These are phyloP conservation scores for Colletotrichum siamense DNA, from an alignment of 2,329 filamentous ascomycete species.

Conservation along the genomic window DNA sequence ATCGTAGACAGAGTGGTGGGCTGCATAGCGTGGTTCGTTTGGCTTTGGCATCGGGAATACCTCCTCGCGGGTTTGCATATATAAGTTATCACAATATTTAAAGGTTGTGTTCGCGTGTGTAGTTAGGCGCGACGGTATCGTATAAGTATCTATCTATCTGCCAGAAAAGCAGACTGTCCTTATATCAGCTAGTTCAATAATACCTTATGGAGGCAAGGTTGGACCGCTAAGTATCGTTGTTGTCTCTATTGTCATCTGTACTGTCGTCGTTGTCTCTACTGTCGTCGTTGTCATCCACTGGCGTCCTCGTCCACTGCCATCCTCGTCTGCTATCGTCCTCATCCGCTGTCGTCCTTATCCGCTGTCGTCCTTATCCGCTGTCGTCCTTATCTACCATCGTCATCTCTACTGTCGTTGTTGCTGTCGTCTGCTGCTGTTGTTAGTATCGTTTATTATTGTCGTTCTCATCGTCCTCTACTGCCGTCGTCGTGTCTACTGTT, in stretches of 20 bases:
- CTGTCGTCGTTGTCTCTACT: no score
- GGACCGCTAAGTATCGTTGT: no score
- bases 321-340: neutral
- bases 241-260: no score
- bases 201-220: neutral
- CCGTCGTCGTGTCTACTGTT: neutral
- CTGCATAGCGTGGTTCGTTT: conserved; percentile 19
- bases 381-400: no score
- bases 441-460: neutral
- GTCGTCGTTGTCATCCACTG: neutral
- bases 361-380: no score
- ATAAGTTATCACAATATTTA: neutral
- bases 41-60: conserved; percentile 10
- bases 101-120: neutral
- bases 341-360: fast-evolving
- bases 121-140: neutral
- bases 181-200: neutral
- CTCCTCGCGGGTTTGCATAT: neutral
- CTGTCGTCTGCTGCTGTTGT: neutral
- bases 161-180: neutral
- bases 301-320: fast-evolving
- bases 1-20: neutral
- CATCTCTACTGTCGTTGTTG: neutral
- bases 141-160: neutral
- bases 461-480: neutral